Evolutionary conservation across 2,329 filamentous ascomycete species (phyloP), one percentile per base, ranked within the genome.

Genomic region (Venturia asperata): DNA sequence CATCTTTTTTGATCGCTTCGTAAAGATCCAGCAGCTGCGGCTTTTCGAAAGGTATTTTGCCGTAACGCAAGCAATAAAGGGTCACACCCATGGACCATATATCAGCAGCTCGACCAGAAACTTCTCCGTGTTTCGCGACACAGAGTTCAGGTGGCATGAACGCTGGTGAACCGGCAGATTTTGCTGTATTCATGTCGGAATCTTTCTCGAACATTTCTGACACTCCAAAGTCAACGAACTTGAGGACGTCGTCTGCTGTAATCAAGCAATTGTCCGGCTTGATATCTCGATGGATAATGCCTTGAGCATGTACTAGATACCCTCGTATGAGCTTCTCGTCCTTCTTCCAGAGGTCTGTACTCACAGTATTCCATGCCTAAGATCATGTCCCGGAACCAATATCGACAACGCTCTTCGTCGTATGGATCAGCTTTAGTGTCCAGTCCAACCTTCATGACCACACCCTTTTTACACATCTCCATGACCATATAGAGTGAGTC

Each of bases 61-160:
- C 94, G 71, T 96, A 97, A 67, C 89, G 87, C 47, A 99, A 82
- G 74, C 94, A 99, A 74, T 93, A 97, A 2, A 99, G 80, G 1
- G 92, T 96, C 10, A 97, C 88, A 7, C 94, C 94, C 93, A 97
- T 97, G 3, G 93, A 96, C 94, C 94, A 99, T 64, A 99, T 92
- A 76, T 99, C 94, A 4, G 91, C 91, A 4, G 93, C 92, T 70
- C 86, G 89, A 13, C 94, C 94, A 2, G 90, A 93, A 1, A 97
- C 88, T 69, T 92, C 87, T 0, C 90, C 91, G 73, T 97, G 93
- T 71, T 85, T 92, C 9, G 87, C 85, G 27, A 92, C 87, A 72
- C 94, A 99, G 15, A 99, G 81, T 75, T 99, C 94, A 0, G 94
- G 94, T 0, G 94, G 90, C 66, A 97, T 83, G 72, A 99, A 99